Evolutionary conservation across 352 stramenopile genomes (phyloP), one percentile per base, ranked within the genome.

Genomic region (Globisporangium perplexum): DNA sequence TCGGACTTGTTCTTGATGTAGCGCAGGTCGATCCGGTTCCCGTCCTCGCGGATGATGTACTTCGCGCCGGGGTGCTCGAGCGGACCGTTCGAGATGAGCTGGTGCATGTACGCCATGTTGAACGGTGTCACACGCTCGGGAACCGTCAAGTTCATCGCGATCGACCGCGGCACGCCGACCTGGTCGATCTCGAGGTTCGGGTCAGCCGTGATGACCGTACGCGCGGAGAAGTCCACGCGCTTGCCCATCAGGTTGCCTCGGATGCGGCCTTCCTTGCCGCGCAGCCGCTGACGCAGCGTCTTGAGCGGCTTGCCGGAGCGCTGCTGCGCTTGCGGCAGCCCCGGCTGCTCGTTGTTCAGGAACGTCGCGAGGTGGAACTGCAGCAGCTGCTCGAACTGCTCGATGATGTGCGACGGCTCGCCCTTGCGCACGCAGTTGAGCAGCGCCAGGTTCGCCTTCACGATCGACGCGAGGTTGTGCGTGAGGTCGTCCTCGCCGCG

Each of bases 241-340:
- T 99, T 99, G 52, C 97, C 97, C 97, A 99, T 99, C 33, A 99
- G 71, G 65, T 99, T 99, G 57, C 96, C 96, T 67, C 97, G 93
- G 62, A 99, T 98, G 55, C 97, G 91, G 35, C 97, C 97, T 77
- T 99, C 96, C 69, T 99, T 99, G 48, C 92, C 90, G 43, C 96
- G 95, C 23, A 99, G 66, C 47, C 97, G 82, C 71, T 99, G 93
- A 15, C 94, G 74, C 57, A 99, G 74, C 15, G 97, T 99, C 76
- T 99, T 99, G 24, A 99, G 77, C 22, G 96, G 96, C 56, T 98
- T 97, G 28, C 97, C 97, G 0, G 79, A 97, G 23, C 96, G 91
- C 67, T 99, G 97, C 28, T 96, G 97, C 23, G 98, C 90, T 69
- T 98, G 95, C 22, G 95, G 94, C 52, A 98, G 86, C 22, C 95